Base-by-base conservation (phyloP, 1,284 basidiomycete genomes). In the Pseudozyma hubeiensis region DNA sequence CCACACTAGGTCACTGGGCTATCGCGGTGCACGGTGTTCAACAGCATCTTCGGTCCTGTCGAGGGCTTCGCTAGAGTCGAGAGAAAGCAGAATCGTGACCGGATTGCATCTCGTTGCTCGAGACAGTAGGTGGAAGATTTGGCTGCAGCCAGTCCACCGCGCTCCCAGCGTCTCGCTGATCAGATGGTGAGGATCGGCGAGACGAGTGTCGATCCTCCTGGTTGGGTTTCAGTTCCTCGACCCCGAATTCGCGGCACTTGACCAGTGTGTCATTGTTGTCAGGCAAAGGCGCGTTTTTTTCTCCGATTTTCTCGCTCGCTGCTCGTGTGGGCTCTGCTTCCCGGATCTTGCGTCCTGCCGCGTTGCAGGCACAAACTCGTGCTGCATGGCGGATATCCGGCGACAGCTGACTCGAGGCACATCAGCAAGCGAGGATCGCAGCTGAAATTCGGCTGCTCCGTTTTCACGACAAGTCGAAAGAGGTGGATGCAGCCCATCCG, bases 371-470 rank as follows among this genome's bases (percentile, higher is more conserved):
- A 24, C 24, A 24, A 24, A 24, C 24, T 24, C 24, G 24, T 24
- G 8, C 17, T 16, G 13, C 43, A 47, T 31, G 39, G 50, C 58
- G 58, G 58, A 53, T 35, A 33, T 57, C 58, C 65, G 65, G 30
- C 65, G 55, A 62, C 54, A 34, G 31, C 16, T 17, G 19, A 33
- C 29, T 35, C 11, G 5, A 9, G 30, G 30, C 17, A 19, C 14
- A 8, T 24, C 11, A 16, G 13, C 51, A 67, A 62, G 58, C 59
- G 59, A 62, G 53, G 59, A 62, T 62, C 51, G 65, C 65, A 58
- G 19, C 19, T 29, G 8, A 37, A 54, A 6, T 37, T n/a, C 24
- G 24, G 31, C n/a, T 24, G 24, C 24, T 24, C 24, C 24, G 24
- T 24, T 24, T 24, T 24, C 24, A 24, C 24, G 24, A 24, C 24